Base-by-base conservation (phyloP, 179 eudicot genomes). In the Silene vulgaris region DNA sequence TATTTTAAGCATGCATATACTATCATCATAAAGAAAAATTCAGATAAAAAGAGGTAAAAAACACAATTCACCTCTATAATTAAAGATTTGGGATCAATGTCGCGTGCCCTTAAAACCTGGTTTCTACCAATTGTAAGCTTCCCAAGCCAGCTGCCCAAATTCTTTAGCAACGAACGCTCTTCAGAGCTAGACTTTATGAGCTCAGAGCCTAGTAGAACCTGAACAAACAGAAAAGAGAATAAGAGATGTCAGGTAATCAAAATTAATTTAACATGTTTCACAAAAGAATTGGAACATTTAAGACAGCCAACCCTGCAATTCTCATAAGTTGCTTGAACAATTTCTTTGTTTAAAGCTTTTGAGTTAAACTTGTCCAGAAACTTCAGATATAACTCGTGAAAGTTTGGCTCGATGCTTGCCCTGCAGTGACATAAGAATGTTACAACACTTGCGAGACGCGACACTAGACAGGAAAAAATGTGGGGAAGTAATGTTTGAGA, bases 121-220 rank as follows among this genome's bases (percentile, higher is more conserved):
- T 95, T 95, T 80, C 86, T 85, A 60, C 99, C 97, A 67, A 95
- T 92, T 69, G 99, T 95, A 77, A 92, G 93, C 83, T 88, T 95
- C 72, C 96, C 99, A 79, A 95, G 97, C 97, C 99, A 95, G 83
- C 97, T 92, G 73, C 97, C 99, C 66, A 95, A 82, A 82, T 92
- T 95, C 80, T 95, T 92, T 57, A 95, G 87, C 85, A 95, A 82
- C 21, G 99, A 92, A 54, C 99, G 97, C 85, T 92, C 97, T 81
- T 95, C 99, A 28, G 96, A 88, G 84, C 99, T 95, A 23, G 99
- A 95, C 74, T 95, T 95, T 84, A 95, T 95, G 17, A 95, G 97
- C 57, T 95, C 99, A 20, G 97, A 92, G 77, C 89, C 93, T 69
- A 95, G 82, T 71, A 95, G 95, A 82, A 95, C 96, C 98, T 92